A percentile compares a stretch with the other conserved stretches of the same genome.
Conservation (phyloP, 1,284 basidiomycete genomes). For the Rhodotorula sp. region DNA sequence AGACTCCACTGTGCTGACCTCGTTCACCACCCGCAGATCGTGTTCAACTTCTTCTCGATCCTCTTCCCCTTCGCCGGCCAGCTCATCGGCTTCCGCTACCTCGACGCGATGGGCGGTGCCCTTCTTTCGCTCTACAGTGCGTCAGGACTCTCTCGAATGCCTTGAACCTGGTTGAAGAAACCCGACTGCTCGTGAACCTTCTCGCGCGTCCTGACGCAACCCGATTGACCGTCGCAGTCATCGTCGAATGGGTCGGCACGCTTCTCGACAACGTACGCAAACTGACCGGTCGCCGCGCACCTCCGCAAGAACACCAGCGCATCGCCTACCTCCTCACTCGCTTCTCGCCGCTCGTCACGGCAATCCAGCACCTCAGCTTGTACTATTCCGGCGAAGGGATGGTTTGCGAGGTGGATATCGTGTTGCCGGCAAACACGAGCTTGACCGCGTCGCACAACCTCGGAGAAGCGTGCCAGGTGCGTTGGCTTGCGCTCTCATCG, state of each 20-base stretch:
- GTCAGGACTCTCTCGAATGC: neutral
- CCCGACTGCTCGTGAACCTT: neutral
- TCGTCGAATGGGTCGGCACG: constrained; percentile 52
- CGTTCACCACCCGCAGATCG: constrained; percentile 44
- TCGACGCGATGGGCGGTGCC: constrained; percentile 56
- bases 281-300: constrained; percentile 44
- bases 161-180: neutral
- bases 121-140: constrained; percentile 52
- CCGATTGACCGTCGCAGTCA: constrained; percentile 43
- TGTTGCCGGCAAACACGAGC: constrained; percentile 51
- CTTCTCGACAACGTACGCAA: constrained; percentile 54
- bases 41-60: constrained; percentile 58
- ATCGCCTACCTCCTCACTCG: constrained; percentile 55
- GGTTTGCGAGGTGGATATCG: constrained; percentile 49
- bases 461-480: constrained; percentile 44
- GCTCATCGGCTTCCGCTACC: constrained; percentile 46
- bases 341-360: constrained; percentile 45
- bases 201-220: neutral
- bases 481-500: constrained; percentile 45
- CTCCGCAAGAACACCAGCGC: constrained; percentile 45
- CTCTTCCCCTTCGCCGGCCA: constrained; percentile 55
- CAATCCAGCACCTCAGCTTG: constrained; percentile 44
- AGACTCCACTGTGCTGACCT: no score
- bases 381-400: constrained; percentile 44
- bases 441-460: constrained; percentile 54